Percentiles rank a stretch among this genome's conserved stretches.
Evolutionary conservation across 2,329 filamentous ascomycete genomes (phyloP).

Genomic region (Pseudocercospora fuligena): DNA sequence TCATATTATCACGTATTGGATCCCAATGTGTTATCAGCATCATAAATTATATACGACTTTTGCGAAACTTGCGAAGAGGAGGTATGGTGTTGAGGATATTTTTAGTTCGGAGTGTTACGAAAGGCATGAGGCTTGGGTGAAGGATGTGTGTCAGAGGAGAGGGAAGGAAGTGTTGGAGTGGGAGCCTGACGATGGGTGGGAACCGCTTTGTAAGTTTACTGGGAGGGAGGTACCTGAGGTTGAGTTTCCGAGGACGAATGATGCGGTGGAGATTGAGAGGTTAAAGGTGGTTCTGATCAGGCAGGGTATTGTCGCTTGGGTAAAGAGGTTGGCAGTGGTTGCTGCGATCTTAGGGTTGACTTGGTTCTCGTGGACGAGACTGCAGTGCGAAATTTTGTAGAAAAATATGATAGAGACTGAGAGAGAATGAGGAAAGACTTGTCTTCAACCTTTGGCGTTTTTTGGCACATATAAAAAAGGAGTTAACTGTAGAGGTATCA

Average conservation of each 20-base stretch:
- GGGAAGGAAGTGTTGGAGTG: conserved; percentile 10
- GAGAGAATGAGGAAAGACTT: neutral
- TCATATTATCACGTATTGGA: neutral
- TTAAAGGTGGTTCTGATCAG: conserved; percentile 2
- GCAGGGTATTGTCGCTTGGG: conserved; percentile 11
- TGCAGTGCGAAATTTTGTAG: neutral
- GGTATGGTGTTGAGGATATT: conserved; percentile 9
- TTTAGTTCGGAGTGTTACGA: conserved; percentile 5
- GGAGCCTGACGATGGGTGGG: conserved; percentile 9
- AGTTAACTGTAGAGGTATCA: conserved; percentile 29
- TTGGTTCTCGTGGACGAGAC: neutral
- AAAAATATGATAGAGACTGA: neutral
- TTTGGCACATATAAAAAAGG: conserved; percentile 9
- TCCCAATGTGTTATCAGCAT: conserved; percentile 1
- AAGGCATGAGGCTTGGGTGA: conserved; percentile 10
- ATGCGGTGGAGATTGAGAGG: conserved; percentile 11
- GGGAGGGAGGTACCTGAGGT: conserved; percentile 5
- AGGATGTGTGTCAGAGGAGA: neutral
- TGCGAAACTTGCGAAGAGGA: neutral
- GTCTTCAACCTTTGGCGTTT: conserved; percentile 20
- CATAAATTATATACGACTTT: neutral
- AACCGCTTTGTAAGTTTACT: conserved; percentile 3
- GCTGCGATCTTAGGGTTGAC: neutral
- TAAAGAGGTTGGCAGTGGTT: neutral
- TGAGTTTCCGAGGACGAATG: conserved; percentile 9